Percentiles rank a stretch among this genome's conserved stretches.
Evolutionary conservation across 1,139 yeast species (phyloP).

Genomic region (Yamadazyma songkhlaensis): DNA sequence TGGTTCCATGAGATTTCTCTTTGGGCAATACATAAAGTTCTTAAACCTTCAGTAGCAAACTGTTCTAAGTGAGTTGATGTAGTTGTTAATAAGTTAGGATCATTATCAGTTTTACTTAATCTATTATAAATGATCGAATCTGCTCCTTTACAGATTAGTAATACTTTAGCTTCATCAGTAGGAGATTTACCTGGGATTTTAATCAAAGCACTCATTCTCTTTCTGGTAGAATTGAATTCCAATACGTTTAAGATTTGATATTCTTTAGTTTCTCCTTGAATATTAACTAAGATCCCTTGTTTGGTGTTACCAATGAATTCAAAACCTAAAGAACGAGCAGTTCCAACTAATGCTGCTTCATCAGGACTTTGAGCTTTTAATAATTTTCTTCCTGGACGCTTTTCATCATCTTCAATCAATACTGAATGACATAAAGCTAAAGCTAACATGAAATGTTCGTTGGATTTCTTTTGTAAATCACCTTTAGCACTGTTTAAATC

Average conservation of each 20-base stretch:
- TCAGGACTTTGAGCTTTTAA: slow-evolving; percentile 65
- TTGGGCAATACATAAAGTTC: slow-evolving; percentile 48
- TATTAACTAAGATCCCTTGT: slow-evolving; percentile 40
- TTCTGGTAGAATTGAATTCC: slow-evolving; percentile 53
- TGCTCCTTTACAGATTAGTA: slow-evolving; percentile 49
- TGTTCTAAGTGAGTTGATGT: slow-evolving; percentile 44
- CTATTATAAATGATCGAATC: slow-evolving; percentile 46
- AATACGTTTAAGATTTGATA: slow-evolving; percentile 49
- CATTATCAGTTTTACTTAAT: slow-evolving; percentile 32
- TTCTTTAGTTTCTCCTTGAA: slow-evolving; percentile 42
- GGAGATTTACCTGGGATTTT: slow-evolving; percentile 45
- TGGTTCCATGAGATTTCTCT: slow-evolving; percentile 43
- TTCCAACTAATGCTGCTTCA: slow-evolving; percentile 62
- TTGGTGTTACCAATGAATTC: slow-evolving; percentile 48
- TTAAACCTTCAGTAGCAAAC: slow-evolving; percentile 47
- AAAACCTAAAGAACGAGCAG: slow-evolving; percentile 56
- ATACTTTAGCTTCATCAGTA: slow-evolving; percentile 35
- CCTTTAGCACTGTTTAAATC: slow-evolving; percentile 32
- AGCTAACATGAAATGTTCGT: slow-evolving; percentile 80
- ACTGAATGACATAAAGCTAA: slow-evolving; percentile 76
- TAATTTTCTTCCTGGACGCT: slow-evolving; percentile 27
- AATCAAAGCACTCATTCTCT: slow-evolving; percentile 89
- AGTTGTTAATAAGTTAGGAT: slow-evolving; percentile 25
- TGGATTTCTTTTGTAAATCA: slow-evolving; percentile 55
- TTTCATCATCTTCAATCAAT: slow-evolving; percentile 44